Base-by-base conservation (phyloP, 1,284 basidiomycete species). In the Naganishia liquefaciens region DNA sequence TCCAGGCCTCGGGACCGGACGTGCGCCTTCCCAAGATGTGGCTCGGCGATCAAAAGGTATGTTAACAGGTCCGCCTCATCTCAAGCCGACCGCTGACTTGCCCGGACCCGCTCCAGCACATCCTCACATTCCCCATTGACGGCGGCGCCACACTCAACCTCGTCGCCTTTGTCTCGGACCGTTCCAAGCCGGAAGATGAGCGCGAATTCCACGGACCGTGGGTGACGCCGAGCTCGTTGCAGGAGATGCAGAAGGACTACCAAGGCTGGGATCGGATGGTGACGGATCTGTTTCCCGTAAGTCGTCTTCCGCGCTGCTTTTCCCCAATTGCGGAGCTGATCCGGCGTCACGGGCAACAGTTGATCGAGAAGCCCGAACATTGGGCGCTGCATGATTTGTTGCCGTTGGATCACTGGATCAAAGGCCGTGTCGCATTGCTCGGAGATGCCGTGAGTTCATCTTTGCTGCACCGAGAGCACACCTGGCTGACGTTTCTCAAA, bases 311-410 rank as follows among this genome's bases (percentile, higher is more conserved):
- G n/a, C n/a, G 10, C 17, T 19, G 42, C 19, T n/a, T 28, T 13
- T 5, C 3, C 13, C 15, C 6, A 27, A 10, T 30, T 11, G 28
- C 11, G 7, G 10, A 5, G 49, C 27, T 39, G 51, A 39, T 39
- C n/a, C 25, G 33, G n/a, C n/a, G n/a, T n/a, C 15, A 6, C 28
- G 15, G 28, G 39, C 9, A 15, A 2, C 30, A 60, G 57, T 27
- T 60, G 23, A 60, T 60, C 28, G 57, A 60, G 46, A 60, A 60
- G 42, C 57, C 57, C 3, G 57, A 60, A 19, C 57, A 50, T 37
- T 88, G 86, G 87, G 81, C 79, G 5, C 82, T 88, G 52, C 86
- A 86, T 68, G 79, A 81, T 21, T 66, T 86, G 15, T 83, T 84
- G 0, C 82, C 82, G 0, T 74, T 87, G 47, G 68, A 77, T 9